A percentile compares a stretch with the other conserved stretches of the same genome.
These are phyloP conservation scores for Mentha longifolia DNA, from an alignment of 257 asterid species.

Conservation along the genomic window DNA sequence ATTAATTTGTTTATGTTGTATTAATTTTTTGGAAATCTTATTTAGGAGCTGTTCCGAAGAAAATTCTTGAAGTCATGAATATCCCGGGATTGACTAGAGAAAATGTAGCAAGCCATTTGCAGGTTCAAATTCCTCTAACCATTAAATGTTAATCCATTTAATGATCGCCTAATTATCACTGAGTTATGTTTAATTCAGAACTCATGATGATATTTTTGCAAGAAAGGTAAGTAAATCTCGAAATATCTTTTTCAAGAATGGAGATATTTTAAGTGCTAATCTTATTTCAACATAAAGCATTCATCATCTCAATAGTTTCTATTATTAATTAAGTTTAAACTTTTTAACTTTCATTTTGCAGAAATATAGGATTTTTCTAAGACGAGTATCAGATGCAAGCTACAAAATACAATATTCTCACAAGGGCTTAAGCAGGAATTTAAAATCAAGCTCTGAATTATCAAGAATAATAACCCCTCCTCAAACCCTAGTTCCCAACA, in stretches of 20 bases:
- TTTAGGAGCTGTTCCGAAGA: slow-evolving; percentile 60
- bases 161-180: neutral
- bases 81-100: slow-evolving; percentile 59
- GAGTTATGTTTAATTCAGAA: neutral
- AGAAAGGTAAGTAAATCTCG: neutral
- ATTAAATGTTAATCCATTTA: neutral
- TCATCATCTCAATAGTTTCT: neutral
- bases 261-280: neutral
- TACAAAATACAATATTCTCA: slow-evolving; percentile 26
- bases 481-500: slow-evolving; percentile 23
- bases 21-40: neutral
- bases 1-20: neutral
- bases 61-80: slow-evolving; percentile 55
- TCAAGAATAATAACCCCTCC: slow-evolving; percentile 8
- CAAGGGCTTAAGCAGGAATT: slow-evolving; percentile 25
- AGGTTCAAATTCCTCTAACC: no score
- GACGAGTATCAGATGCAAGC: slow-evolving; percentile 52
- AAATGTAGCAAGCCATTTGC: slow-evolving; percentile 77
- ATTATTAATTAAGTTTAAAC: neutral
- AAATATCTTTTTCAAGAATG: neutral
- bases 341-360: slow-evolving; percentile 27
- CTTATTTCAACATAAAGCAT: neutral
- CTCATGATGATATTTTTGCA: slow-evolving; percentile 16
- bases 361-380: slow-evolving; percentile 60
- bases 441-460: slow-evolving; percentile 13